Percentiles rank a stretch among this genome's conserved stretches.
Conservation (phyloP, 139 green algal genomes). For the Marvania coccoides region DNA sequence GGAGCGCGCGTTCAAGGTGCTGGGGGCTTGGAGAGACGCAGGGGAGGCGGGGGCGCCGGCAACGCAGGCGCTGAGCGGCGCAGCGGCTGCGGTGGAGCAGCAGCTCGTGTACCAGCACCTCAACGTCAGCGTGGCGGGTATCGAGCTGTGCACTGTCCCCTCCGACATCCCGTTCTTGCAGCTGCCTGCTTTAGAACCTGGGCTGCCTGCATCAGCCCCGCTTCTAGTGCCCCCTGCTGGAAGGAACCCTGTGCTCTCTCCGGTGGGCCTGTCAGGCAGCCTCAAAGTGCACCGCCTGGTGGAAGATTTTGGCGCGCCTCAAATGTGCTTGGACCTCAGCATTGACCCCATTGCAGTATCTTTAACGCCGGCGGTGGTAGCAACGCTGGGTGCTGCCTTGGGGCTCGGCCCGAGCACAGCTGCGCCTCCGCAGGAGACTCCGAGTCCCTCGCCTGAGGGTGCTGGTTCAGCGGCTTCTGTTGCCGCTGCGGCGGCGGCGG, state of each 20-base stretch:
- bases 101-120: slow-evolving; percentile 14
- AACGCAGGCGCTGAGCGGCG: not conserved
- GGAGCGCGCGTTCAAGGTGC: not conserved
- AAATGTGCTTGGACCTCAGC: not conserved
- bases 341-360: not conserved
- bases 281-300: slow-evolving; percentile 15
- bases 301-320: slow-evolving; percentile 4
- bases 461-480: too few relatives aligned
- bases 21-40: not conserved
- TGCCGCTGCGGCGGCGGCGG: too few relatives aligned
- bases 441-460: too few relatives aligned
- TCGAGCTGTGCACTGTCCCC: too few relatives aligned
- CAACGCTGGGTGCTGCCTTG: too few relatives aligned
- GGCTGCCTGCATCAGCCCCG: too few relatives aligned
- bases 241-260: slow-evolving; percentile 3
- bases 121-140: not conserved
- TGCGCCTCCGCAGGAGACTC: too few relatives aligned
- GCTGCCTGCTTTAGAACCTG: too few relatives aligned
- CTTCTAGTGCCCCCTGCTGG: too few relatives aligned
- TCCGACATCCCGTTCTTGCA: too few relatives aligned
- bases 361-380: too few relatives aligned
- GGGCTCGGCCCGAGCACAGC: too few relatives aligned
- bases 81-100: slow-evolving; percentile 8
- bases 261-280: not conserved
- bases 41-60: not conserved